Percentiles rank a stretch among this genome's conserved stretches.
Conservation (phyloP, 441 rosid genomes). For the Capsella rubella region DNA sequence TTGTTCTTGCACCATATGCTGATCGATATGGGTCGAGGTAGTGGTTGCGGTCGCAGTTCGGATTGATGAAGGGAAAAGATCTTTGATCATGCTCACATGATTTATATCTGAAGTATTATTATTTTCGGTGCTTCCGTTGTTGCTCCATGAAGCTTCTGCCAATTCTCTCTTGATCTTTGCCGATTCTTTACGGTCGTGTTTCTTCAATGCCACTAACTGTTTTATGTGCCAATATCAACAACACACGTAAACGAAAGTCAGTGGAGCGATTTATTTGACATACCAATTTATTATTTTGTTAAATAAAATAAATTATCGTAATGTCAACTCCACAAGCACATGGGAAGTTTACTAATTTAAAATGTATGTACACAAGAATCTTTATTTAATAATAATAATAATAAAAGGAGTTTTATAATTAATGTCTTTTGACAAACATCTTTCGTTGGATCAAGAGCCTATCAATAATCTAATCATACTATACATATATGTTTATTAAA, state of each 20-base stretch:
- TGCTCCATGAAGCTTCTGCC: conserved; percentile 78
- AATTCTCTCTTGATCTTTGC: conserved; percentile 60
- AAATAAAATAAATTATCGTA: conserved; percentile 18
- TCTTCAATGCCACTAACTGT: conserved; percentile 68
- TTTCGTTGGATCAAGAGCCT: conserved; percentile 38
- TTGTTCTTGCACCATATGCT: conserved; percentile 60
- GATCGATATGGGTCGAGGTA: conserved; percentile 55
- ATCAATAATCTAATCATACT: conserved; percentile 26
- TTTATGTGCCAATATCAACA: conserved; percentile 24
- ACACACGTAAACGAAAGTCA: conserved; percentile 35
- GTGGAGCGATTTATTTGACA: conserved; percentile 27
- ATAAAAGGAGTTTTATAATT: background rate
- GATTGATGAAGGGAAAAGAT: conserved; percentile 57
- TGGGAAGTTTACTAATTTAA: conserved; percentile 35
- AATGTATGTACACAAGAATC: conserved; percentile 27
- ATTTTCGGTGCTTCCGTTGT: conserved; percentile 61
- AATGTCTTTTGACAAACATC: conserved; percentile 27
- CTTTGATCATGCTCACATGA: conserved; percentile 55
- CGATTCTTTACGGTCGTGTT: conserved; percentile 57
- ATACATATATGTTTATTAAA: background rate
- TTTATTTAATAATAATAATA: conserved; percentile 18
- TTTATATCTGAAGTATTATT: conserved; percentile 69
- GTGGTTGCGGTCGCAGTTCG: conserved; percentile 68
- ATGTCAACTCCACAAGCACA: conserved; percentile 49
- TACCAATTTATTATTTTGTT: background rate